These are phyloP conservation scores for Cercophora scortea DNA, from an alignment of 495 filamentous ascomycete genomes.

Conservation along the genomic window DNA sequence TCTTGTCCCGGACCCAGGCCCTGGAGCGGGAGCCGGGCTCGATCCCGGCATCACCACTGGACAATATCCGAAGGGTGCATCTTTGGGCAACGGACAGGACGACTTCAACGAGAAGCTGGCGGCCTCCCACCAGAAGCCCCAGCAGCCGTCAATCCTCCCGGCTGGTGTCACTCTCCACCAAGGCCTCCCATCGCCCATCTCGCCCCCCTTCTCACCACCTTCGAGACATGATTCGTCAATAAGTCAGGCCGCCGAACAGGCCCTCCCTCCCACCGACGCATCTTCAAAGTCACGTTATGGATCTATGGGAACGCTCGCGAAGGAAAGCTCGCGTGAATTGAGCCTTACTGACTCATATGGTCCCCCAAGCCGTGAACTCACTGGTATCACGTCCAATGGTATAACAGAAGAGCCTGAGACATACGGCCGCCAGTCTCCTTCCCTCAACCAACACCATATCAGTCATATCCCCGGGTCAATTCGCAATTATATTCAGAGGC, in stretches of 20 bases:
- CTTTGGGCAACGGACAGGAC: slow-evolving; percentile 7
- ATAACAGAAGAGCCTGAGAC: slow-evolving; percentile 25
- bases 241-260: slow-evolving; percentile 7
- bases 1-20: not conserved
- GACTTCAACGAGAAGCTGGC: slow-evolving; percentile 6
- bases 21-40: not conserved
- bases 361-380: slow-evolving; percentile 17
- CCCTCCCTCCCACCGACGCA: slow-evolving; percentile 1
- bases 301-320: slow-evolving; percentile 14
- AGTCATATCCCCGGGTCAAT: slow-evolving; percentile 16
- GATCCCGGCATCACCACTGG: slow-evolving; percentile 5
- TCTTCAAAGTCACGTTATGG: slow-evolving; percentile 3
- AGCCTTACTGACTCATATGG: slow-evolving; percentile 21
- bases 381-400: slow-evolving; percentile 13
- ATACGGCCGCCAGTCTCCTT: slow-evolving; percentile 9
- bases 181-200: slow-evolving; percentile 21
- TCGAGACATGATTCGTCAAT: slow-evolving; percentile 4
- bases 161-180: slow-evolving; percentile 13
- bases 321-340: slow-evolving; percentile 17
- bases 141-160: slow-evolving; percentile 7
- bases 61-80: slow-evolving; percentile 2
- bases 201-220: slow-evolving; percentile 16
- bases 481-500: slow-evolving; percentile 13
- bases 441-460: slow-evolving; percentile 5
- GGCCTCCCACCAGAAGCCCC: slow-evolving; percentile 9